A percentile compares a stretch with the other conserved stretches of the same genome.
Evolutionary conservation across 2,329 filamentous ascomycete species (phyloP).

Genomic region (Scedosporium minutisporum): DNA sequence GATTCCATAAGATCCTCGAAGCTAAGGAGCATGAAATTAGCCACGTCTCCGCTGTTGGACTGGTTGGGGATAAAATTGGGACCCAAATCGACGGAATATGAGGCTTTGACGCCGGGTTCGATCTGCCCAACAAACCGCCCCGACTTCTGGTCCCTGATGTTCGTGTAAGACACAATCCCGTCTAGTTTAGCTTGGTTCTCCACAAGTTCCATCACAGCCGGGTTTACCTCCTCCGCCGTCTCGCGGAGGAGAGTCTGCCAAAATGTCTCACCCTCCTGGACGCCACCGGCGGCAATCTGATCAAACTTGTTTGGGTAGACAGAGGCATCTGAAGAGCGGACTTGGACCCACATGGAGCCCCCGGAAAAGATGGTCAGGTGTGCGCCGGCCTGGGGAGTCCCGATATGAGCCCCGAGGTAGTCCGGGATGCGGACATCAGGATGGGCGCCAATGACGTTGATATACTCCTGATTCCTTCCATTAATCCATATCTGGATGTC

Average conservation of each 20-base stretch:
- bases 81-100: background rate
- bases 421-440: background rate
- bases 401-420: background rate
- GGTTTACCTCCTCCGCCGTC: background rate
- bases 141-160: background rate
- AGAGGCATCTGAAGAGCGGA: background rate
- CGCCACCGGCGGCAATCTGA: background rate
- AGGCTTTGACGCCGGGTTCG: background rate
- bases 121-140: background rate
- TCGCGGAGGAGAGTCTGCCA: background rate
- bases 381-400: background rate
- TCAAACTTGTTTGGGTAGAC: background rate
- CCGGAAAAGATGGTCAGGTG: background rate
- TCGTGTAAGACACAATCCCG: background rate
- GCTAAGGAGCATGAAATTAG: no score
- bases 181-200: background rate
- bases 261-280: background rate
- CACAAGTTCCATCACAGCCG: background rate
- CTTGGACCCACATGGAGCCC: background rate
- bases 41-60: no score
- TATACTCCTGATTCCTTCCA: background rate
- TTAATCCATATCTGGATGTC: background rate
- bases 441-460: background rate
- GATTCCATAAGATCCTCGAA: no score
- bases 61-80: background rate